phyloP scores from a whole-genome alignment of 1,139 yeast genomes.

The Lodderomyces parapsilosis region DNA sequence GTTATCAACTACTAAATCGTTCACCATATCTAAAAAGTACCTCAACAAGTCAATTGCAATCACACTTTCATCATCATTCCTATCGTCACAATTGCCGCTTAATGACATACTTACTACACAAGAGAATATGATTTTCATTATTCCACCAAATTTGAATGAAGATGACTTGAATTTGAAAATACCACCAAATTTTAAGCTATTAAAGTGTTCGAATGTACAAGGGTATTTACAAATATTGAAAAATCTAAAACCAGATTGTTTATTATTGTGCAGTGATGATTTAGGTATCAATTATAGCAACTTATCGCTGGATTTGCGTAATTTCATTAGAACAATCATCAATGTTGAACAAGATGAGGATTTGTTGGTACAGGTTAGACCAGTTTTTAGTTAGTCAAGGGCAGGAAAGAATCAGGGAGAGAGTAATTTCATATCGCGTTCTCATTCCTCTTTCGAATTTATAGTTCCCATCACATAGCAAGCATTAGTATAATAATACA shows the following conservation, averaged over 20 bases:
- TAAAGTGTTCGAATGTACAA: constrained; percentile 41
- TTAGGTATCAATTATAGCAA: constrained; percentile 32
- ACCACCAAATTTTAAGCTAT: constrained; percentile 39
- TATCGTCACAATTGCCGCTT: constrained; percentile 39
- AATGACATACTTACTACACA: constrained; percentile 35
- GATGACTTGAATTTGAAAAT: constrained; percentile 36
- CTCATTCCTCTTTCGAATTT: too few relatives aligned
- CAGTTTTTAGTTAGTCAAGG: constrained; percentile 19
- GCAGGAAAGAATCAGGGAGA: not conserved
- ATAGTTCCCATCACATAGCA: too few relatives aligned
- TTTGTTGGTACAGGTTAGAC: constrained; percentile 26
- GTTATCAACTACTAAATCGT: not conserved
- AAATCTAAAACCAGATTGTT: constrained; percentile 43
- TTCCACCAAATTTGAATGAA: constrained; percentile 45
- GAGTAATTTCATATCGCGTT: not conserved
- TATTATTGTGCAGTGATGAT: constrained; percentile 45
- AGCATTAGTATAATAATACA: too few relatives aligned
- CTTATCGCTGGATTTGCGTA: constrained; percentile 37
- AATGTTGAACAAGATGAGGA: constrained; percentile 36
- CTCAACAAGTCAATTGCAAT: constrained; percentile 40
- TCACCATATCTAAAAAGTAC: constrained; percentile 20
- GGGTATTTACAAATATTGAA: constrained; percentile 44
- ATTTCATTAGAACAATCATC: constrained; percentile 40
- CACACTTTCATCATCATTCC: constrained; percentile 44
- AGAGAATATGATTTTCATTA: constrained; percentile 46